These are phyloP conservation scores for Nevesoporus exiguus DNA, from an alignment of 768 basidiomycete species.

Conservation along the genomic window DNA sequence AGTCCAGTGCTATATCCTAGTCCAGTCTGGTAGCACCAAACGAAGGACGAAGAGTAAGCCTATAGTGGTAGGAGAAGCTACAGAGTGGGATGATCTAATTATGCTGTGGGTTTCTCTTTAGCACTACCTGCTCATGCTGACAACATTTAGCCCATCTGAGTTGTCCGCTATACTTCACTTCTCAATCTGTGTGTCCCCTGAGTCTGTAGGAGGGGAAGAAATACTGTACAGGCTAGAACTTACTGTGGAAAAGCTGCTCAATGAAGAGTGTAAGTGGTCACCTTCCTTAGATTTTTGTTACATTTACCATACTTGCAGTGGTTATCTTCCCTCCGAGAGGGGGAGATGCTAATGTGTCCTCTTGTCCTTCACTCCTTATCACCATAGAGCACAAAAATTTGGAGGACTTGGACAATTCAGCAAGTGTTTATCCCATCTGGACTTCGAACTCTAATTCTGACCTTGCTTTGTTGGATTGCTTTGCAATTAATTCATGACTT, in stretches of 20 bases:
- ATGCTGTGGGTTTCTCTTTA: background rate
- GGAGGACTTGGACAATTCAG: background rate
- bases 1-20: too few species aligned
- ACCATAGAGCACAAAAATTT: background rate
- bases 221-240: background rate
- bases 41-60: too few species aligned
- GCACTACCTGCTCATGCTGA: background rate
- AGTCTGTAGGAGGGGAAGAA: background rate
- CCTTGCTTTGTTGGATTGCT: background rate
- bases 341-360: background rate
- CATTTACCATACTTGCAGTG: background rate
- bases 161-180: too few species aligned
- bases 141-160: background rate
- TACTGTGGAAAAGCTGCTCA: background rate
- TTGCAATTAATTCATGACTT: background rate
- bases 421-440: background rate
- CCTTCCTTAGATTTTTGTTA: background rate
- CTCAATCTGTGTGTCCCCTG: background rate
- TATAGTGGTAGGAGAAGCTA: too few species aligned
- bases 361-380: background rate
- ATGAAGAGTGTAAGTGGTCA: background rate
- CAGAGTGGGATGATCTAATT: too few species aligned
- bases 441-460: background rate
- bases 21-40: too few species aligned
- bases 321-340: background rate